Conservation (phyloP, 2,329 filamentous ascomycete genomes). For the Nemania sp. region DNA sequence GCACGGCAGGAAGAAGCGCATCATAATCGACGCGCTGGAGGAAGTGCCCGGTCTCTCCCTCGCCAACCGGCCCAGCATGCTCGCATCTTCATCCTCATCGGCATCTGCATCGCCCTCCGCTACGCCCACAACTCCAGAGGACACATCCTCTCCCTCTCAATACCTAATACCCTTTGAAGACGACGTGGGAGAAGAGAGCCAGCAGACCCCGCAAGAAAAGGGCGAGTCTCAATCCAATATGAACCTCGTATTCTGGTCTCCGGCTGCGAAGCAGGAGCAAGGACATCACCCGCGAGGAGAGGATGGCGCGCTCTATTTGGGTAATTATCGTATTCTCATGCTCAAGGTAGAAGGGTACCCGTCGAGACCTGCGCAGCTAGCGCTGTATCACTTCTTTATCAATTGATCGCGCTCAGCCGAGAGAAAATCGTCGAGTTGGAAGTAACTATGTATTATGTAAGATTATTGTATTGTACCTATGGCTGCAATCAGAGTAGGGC, state of each 20-base stretch:
- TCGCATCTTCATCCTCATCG: not conserved
- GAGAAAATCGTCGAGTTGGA: not conserved
- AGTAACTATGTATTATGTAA: not conserved
- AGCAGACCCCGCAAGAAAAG: not conserved
- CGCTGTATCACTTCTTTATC: slow-evolving; percentile 43
- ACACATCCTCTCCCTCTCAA: not conserved
- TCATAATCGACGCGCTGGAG: slow-evolving; percentile 32
- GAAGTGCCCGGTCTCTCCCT: not conserved
- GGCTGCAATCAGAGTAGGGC: not conserved
- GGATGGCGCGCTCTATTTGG: slow-evolving; percentile 30
- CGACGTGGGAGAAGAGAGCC: not conserved
- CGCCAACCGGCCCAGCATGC: not conserved
- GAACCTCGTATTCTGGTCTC: slow-evolving; percentile 35
- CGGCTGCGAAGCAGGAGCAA: not conserved
- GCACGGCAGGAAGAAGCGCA: slow-evolving; percentile 51
- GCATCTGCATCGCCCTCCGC: not conserved
- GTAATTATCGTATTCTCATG: slow-evolving; percentile 42
- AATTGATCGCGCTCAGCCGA: slow-evolving; percentile 6
- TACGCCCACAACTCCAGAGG: not conserved
- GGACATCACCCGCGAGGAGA: slow-evolving; percentile 13
- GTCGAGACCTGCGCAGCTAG: slow-evolving; percentile 47
- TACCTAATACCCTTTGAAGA: slow-evolving; percentile 32
- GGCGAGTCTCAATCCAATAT: not conserved
- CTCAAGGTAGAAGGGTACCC: slow-evolving; percentile 54
- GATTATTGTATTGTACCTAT: not conserved